Evolutionary conservation across 2,329 filamentous ascomycete genomes (phyloP), one percentile per base, ranked within the genome.

Genomic region (Salinomyces thailandicus): DNA sequence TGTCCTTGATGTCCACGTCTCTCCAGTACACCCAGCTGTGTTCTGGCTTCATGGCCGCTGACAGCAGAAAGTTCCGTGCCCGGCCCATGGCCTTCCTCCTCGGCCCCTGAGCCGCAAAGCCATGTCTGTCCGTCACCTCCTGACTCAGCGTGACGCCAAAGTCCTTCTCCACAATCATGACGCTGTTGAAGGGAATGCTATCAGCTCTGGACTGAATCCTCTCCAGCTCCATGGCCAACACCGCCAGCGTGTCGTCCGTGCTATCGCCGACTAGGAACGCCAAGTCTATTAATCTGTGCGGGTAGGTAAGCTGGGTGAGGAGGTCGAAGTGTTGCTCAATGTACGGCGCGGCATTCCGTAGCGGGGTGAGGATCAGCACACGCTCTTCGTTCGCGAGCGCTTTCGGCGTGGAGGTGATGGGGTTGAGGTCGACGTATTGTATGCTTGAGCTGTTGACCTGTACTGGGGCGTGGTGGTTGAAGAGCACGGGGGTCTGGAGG

Each of bases 11-110:
- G 61, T 98, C 91, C 33, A 94, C 87, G 59, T 98, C 91, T 42
- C 91, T 77, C 91, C 91, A 98, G 62, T 95, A 96, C 6, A 96
- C 87, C 91, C 91, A 98, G 6, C 86, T 89, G 59, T 98, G 91
- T 43, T 96, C 86, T 0, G 86, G 78, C 66, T 93, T 93, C 52
- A 98, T 59, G 3, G 91, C 81, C 0, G 85, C 71, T 19, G 78
- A 75, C 2, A 98, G 74, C 14, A 98, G 71, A 61, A 93, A 98
- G 61, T 98, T 98, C 50, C 91, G 77, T 18, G 91, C 91, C 49
- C 73, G 78, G 31, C 82, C 91, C 75, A 98, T 87, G 22, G 81
- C 77, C 65, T 89, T 96, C 47, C 91, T 78, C 45, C 91, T 77
- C 5, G 89, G 87, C 1, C 80, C 91, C 57, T 98, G 91, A 2